Percentiles rank a stretch among this genome's conserved stretches.
phyloP scores from a whole-genome alignment of 768 basidiomycete genomes.

The Kwoniella europaea region DNA sequence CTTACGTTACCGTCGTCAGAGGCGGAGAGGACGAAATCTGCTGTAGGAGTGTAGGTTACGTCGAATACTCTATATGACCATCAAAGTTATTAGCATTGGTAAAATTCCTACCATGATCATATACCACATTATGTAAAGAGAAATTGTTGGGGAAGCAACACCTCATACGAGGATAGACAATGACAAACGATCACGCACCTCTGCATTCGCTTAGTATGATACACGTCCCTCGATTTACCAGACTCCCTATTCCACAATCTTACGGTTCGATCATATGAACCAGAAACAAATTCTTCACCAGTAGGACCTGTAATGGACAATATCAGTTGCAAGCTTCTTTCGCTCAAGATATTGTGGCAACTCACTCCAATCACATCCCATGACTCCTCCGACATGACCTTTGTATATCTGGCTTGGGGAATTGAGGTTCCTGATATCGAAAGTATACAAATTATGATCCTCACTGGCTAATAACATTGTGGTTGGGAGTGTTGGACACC shows the following conservation, averaged over 20 bases:
- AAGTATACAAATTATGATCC: constrained; percentile 97
- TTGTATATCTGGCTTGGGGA: constrained; percentile 92
- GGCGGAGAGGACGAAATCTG: constrained; percentile 85
- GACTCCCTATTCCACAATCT: constrained; percentile 88
- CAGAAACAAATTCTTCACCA: constrained; percentile 91
- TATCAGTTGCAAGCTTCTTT: constrained; percentile 1
- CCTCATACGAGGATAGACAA: too few relatives aligned
- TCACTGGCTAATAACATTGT: constrained; percentile 91
- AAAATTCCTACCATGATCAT: background rate
- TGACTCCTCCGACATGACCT: constrained; percentile 93
- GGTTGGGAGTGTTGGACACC: constrained; percentile 96
- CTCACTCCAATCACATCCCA: constrained; percentile 90
- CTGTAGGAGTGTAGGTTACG: constrained; percentile 83
- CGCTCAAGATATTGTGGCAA: background rate
- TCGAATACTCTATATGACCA: constrained; percentile 73
- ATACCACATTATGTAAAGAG: background rate
- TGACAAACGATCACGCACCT: constrained; percentile 62
- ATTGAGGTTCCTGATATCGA: constrained; percentile 84
- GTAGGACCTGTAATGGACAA: constrained; percentile 65
- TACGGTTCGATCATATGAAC: constrained; percentile 93
- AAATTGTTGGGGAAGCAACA: too few relatives aligned
- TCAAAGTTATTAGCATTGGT: constrained; percentile 13
- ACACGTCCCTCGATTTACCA: constrained; percentile 82
- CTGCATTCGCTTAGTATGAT: constrained; percentile 99
- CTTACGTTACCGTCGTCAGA: constrained; percentile 95